Percentiles rank a stretch among this genome's conserved stretches.
Conservation (phyloP, 2,329 filamentous ascomycete genomes). For the Fusarium clavum region DNA sequence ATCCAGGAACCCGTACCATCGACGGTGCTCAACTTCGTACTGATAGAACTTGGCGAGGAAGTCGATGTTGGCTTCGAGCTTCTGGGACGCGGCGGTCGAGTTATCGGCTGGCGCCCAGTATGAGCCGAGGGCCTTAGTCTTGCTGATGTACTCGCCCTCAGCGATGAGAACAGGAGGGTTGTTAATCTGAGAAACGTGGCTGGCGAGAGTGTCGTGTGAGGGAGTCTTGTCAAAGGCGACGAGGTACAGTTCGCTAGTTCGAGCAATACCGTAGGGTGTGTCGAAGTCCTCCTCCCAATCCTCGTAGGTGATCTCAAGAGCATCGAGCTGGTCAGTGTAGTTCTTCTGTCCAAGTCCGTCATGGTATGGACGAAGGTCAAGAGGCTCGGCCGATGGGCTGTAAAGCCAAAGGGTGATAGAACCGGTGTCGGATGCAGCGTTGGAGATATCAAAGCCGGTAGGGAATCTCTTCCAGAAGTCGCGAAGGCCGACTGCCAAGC, state of each 20-base stretch:
- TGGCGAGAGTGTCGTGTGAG: slow-evolving; percentile 57
- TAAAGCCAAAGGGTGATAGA: slow-evolving; percentile 71
- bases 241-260: slow-evolving; percentile 68
- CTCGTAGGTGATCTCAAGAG: slow-evolving; percentile 72
- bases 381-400: slow-evolving; percentile 64
- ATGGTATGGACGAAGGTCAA: slow-evolving; percentile 69
- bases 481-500: slow-evolving; percentile 67
- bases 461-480: slow-evolving; percentile 75
- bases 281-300: slow-evolving; percentile 68
- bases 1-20: slow-evolving; percentile 74
- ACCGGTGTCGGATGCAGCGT: slow-evolving; percentile 61
- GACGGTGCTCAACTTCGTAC: slow-evolving; percentile 65
- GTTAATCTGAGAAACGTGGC: slow-evolving; percentile 59
- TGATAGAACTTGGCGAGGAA: slow-evolving; percentile 68
- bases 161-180: slow-evolving; percentile 64
- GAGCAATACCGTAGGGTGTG: slow-evolving; percentile 67
- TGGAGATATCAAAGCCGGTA: slow-evolving; percentile 65
- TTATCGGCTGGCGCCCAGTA: slow-evolving; percentile 63
- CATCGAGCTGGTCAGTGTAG: slow-evolving; percentile 69
- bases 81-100: slow-evolving; percentile 40
- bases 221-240: slow-evolving; percentile 66
- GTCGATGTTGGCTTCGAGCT: slow-evolving; percentile 65
- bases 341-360: slow-evolving; percentile 67
- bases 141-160: slow-evolving; percentile 60
- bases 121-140: slow-evolving; percentile 64